Evolutionary conservation across 495 filamentous ascomycete genomes (phyloP), one percentile per base, ranked within the genome.

Genomic region (Hypoxylon trugodes): DNA sequence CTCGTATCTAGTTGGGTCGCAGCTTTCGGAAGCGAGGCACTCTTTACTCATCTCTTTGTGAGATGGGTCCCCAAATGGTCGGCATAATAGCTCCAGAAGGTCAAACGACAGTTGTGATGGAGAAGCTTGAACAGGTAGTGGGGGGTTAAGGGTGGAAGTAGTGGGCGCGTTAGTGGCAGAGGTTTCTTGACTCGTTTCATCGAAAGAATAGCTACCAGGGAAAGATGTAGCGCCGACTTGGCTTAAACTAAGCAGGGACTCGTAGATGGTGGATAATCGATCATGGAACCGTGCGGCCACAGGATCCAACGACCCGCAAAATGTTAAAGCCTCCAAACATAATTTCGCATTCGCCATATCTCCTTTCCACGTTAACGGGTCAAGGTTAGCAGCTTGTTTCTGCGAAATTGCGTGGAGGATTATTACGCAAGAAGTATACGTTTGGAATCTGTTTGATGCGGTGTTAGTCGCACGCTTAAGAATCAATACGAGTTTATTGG

Each of bases 51-150:
- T 7, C 10, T 18, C 28, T 2, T 6, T 26, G 15, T 25, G 8
- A 8, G 37, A 37, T 1, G 38, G n/a, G 19, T 40, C 42, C 9
- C 59, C 43, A 16, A 56, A 62, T 21, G 50, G 50, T 10, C 33
- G 41, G 12, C 50, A 62, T 1, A 62, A 15, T 37, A 62, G 28
- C 21, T 22, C 46, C 1, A 49, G 10, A 12, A 47, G 25, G 5
- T 30, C 24, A 9, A 15, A 32, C 1, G 10, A 47, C 33, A 30
- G 6, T n/a, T 47, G 24, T 1, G 25, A 32, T 18, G 24, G 12
- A 1, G 46, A n/a, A 15, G 21, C 6, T 10, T 10, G 13, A n/a
- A 9, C 9, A 18, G n/a, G 10, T 18, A 2, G 15, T 16, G 10
- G 36, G 10, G 32, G 32, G 15, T 7, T 16, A 3, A 13, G 36